Percentiles rank a stretch among this genome's conserved stretches.
Conservation (phyloP, 768 basidiomycete species). For the Leccinum barrowsii region DNA sequence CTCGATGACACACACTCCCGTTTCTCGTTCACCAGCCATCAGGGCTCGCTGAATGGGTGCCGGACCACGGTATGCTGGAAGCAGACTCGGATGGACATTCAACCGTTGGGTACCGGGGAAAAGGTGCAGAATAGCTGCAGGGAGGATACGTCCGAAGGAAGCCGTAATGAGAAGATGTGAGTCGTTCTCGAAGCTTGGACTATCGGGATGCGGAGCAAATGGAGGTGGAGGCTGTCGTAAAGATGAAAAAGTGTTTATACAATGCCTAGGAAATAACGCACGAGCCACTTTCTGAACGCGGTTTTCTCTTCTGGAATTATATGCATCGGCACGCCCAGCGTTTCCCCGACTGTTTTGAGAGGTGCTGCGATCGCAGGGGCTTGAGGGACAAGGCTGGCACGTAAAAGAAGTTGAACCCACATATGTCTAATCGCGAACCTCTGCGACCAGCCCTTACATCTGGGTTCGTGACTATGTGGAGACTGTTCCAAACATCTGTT, state of each 20-base stretch:
- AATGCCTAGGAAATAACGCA: conserved; percentile 27
- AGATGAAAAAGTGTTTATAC: conserved; percentile 14
- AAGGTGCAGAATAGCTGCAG: conserved; percentile 51
- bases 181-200: conserved; percentile 21
- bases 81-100: conserved; percentile 87
- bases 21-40: conserved; percentile 59
- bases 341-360: conserved; percentile 56
- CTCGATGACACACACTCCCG: conserved; percentile 79
- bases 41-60: conserved; percentile 87
- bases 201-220: conserved; percentile 21
- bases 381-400: background rate
- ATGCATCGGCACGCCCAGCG: conserved; percentile 51
- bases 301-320: conserved; percentile 56
- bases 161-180: conserved; percentile 76
- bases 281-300: conserved; percentile 66
- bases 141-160: conserved; percentile 87
- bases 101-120: conserved; percentile 61
- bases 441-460: conserved; percentile 63
- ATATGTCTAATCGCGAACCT: conserved; percentile 51
- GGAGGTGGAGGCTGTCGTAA: conserved; percentile 41
- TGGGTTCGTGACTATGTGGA: conserved; percentile 70
- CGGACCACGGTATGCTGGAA: conserved; percentile 86
- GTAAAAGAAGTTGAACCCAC: conserved; percentile 31
- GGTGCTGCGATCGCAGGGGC: conserved; percentile 49
- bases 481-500: conserved; percentile 72